A percentile compares a stretch with the other conserved stretches of the same genome.
Conservation (phyloP, 2,329 filamentous ascomycete species). For the Pseudogymnoascus sp. region DNA sequence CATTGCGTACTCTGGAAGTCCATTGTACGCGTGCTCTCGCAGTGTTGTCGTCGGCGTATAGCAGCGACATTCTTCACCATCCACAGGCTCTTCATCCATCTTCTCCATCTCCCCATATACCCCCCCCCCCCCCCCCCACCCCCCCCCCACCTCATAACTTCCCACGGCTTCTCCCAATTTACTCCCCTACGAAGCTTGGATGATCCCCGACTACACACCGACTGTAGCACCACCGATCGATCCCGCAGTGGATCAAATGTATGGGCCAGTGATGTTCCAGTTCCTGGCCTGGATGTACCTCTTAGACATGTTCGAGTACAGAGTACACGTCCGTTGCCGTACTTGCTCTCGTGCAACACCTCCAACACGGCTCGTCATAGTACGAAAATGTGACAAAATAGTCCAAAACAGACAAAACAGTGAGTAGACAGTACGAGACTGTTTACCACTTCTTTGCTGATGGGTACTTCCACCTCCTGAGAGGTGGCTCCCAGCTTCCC, state of each 20-base stretch:
- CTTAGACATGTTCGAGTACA: constrained; percentile 2
- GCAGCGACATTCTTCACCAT: not conserved
- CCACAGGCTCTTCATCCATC: not conserved
- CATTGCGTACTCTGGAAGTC: not conserved
- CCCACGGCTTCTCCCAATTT: constrained; percentile 5
- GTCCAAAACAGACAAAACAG: not conserved
- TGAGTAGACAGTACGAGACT: not conserved
- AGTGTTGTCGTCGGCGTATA: not conserved
- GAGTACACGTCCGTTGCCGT: not conserved
- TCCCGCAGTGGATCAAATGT: constrained; percentile 2
- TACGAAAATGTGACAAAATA: not conserved
- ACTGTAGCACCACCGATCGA: not conserved
- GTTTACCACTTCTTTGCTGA: not conserved
- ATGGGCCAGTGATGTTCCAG: constrained; percentile 1
- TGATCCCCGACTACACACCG: constrained; percentile 4
- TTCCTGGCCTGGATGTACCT: not conserved
- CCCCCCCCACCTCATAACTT: not conserved
- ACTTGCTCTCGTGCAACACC: not conserved
- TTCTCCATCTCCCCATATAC: too few relatives aligned
- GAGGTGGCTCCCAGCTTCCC: not conserved
- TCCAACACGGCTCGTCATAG: not conserved
- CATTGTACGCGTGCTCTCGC: not conserved
- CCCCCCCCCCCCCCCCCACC: not conserved
- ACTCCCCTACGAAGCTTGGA: not conserved
- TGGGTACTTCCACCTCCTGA: not conserved